A percentile compares a stretch with the other conserved stretches of the same genome.
phyloP scores from a whole-genome alignment of 2,329 filamentous ascomycete genomes.

The Exophiala mesophila region DNA sequence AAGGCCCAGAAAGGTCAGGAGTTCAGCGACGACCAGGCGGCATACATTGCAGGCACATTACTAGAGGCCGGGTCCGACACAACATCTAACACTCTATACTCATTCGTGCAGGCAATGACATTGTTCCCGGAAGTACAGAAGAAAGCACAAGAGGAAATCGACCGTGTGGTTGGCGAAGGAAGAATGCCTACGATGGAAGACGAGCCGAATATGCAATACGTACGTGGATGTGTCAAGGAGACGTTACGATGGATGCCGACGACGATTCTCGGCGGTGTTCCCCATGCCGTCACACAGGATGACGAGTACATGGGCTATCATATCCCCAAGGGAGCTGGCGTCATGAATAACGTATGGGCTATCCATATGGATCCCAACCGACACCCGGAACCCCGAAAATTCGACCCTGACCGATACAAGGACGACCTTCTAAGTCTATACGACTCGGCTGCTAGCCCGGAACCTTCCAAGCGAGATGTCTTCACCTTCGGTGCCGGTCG shows the following conservation, averaged over 20 bases:
- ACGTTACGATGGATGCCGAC: slow-evolving; percentile 52
- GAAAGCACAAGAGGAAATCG: slow-evolving; percentile 46
- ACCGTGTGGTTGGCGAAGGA: slow-evolving; percentile 45
- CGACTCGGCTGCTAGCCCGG: slow-evolving; percentile 31
- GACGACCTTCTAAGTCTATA: slow-evolving; percentile 28
- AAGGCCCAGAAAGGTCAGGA: slow-evolving; percentile 15
- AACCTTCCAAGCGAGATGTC: slow-evolving; percentile 27
- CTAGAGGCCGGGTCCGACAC: slow-evolving; percentile 44
- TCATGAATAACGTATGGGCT: slow-evolving; percentile 26
- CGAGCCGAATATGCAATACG: slow-evolving; percentile 46
- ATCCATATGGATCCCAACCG: slow-evolving; percentile 29
- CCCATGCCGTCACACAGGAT: slow-evolving; percentile 21
- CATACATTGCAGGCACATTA: slow-evolving; percentile 34
- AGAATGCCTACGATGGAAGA: slow-evolving; percentile 49
- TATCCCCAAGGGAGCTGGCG: slow-evolving; percentile 21
- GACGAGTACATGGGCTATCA: slow-evolving; percentile 23
- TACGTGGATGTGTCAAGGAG: slow-evolving; percentile 53
- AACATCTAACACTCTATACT: slow-evolving; percentile 38
- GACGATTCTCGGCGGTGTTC: slow-evolving; percentile 19
- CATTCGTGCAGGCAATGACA: slow-evolving; percentile 48
- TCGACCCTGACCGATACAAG: slow-evolving; percentile 30
- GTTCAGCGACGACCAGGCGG: slow-evolving; percentile 20
- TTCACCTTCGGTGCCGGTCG: slow-evolving; percentile 31
- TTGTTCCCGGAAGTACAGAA: slow-evolving; percentile 44
- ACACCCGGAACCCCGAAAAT: slow-evolving; percentile 28